These are phyloP conservation scores for Xylaria arbuscula DNA, from an alignment of 2,329 filamentous ascomycete species.

Conservation along the genomic window DNA sequence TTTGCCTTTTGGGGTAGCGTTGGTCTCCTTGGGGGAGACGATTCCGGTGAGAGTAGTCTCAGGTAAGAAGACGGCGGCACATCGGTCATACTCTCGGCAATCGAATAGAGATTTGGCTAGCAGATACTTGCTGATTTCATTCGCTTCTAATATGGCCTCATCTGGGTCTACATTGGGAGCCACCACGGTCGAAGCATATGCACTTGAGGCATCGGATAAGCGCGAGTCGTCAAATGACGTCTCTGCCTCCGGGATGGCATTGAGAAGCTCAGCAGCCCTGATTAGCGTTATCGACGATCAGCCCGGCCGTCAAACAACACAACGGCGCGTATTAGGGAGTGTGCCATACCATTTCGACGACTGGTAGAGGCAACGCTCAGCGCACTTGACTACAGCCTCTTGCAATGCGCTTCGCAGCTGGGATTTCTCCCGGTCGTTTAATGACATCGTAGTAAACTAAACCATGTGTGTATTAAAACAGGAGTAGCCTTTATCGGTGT, in stretches of 20 bases:
- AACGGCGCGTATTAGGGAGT: not conserved
- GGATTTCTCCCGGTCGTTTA: constrained; percentile 66
- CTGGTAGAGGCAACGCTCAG: constrained; percentile 93
- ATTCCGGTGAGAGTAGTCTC: constrained; percentile 78
- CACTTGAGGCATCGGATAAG: constrained; percentile 51
- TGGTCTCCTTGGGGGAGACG: constrained; percentile 61
- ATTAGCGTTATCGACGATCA: constrained; percentile 28
- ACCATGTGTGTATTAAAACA: constrained; percentile 21
- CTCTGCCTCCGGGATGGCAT: constrained; percentile 74
- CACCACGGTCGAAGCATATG: constrained; percentile 61
- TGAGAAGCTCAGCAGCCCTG: constrained; percentile 94
- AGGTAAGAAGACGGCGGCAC: constrained; percentile 88
- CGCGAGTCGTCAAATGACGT: constrained; percentile 47
- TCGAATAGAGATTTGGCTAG: constrained; percentile 95
- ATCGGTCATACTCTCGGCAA: constrained; percentile 93
- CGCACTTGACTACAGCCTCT: constrained; percentile 88
- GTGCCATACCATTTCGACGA: constrained; percentile 87
- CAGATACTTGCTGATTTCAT: constrained; percentile 84
- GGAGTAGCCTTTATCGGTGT: not conserved
- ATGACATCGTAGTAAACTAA: constrained; percentile 57
- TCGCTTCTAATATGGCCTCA: constrained; percentile 80
- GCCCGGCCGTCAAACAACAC: constrained; percentile 3
- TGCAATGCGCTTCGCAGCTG: constrained; percentile 81
- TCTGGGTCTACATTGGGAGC: constrained; percentile 72
- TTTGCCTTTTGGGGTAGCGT: constrained; percentile 66